phyloP scores from a whole-genome alignment of 805 yeast species.

The Kuraishia hungarica region DNA sequence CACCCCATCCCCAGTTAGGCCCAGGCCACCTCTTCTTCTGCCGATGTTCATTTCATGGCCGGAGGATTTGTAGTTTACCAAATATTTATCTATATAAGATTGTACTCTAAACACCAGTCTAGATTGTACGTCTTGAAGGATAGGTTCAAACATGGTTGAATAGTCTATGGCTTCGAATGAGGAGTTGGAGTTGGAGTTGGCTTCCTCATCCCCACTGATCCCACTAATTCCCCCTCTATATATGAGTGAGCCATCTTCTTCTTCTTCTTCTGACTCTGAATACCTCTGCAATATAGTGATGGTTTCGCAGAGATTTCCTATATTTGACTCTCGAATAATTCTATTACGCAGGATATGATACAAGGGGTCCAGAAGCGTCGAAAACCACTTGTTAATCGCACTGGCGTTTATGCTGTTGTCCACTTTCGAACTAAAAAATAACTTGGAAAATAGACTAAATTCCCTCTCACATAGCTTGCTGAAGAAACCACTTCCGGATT shows the following conservation, averaged over 20 bases:
- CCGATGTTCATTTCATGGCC: slow-evolving; percentile 62
- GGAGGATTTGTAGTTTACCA: slow-evolving; percentile 58
- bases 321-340: slow-evolving; percentile 62
- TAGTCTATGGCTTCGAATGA: not conserved
- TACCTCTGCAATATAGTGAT: slow-evolving; percentile 61
- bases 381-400: slow-evolving; percentile 49
- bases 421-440: slow-evolving; percentile 31
- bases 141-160: slow-evolving; percentile 51
- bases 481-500: slow-evolving; percentile 52
- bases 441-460: slow-evolving; percentile 41
- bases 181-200: not conserved
- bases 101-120: slow-evolving; percentile 76
- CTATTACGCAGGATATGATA: slow-evolving; percentile 62
- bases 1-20: not conserved
- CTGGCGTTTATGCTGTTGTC: slow-evolving; percentile 22
- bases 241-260: slow-evolving; percentile 8
- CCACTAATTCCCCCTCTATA: slow-evolving; percentile 7
- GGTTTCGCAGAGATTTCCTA: slow-evolving; percentile 64
- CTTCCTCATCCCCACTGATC: not conserved
- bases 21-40: slow-evolving; percentile 21
- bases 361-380: slow-evolving; percentile 63
- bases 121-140: slow-evolving; percentile 69
- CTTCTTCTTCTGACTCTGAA: slow-evolving; percentile 52
- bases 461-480: slow-evolving; percentile 57
- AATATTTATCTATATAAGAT: slow-evolving; percentile 57